phyloP scores from a whole-genome alignment of 768 basidiomycete genomes.

The Leccinum longicurvipes region DNA sequence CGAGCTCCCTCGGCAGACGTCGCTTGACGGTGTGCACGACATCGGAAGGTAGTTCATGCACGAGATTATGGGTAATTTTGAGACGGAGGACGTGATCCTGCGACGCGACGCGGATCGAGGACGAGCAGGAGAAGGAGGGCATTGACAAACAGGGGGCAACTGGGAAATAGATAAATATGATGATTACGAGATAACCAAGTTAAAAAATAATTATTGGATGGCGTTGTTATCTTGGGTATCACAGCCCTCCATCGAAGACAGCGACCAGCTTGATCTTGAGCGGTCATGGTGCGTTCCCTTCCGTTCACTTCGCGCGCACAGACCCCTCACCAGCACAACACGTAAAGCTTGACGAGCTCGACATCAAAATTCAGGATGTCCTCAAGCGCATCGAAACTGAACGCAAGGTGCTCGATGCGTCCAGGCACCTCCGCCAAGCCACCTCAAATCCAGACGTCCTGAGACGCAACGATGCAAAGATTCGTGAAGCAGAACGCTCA shows the following conservation, averaged over 20 bases:
- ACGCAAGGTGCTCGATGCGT: constrained; percentile 88
- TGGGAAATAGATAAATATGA: constrained; percentile 8
- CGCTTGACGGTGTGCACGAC: constrained; percentile 29
- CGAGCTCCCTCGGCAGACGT: constrained; percentile 35
- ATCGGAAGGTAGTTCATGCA: constrained; percentile 31
- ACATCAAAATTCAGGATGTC: constrained; percentile 92
- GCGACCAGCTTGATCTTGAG: constrained; percentile 23
- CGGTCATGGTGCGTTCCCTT: constrained; percentile 30
- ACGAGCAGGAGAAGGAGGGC: constrained; percentile 31
- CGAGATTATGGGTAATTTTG: constrained; percentile 44
- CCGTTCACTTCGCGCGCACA: constrained; percentile 7
- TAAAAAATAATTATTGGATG: background rate
- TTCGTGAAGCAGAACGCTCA: constrained; percentile 80
- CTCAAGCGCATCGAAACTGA: constrained; percentile 88
- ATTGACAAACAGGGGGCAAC: constrained; percentile 15
- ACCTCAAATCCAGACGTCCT: constrained; percentile 86
- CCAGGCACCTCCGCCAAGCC: constrained; percentile 72
- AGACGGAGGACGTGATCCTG: constrained; percentile 45
- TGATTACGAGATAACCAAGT: constrained; percentile 30
- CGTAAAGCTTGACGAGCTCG: constrained; percentile 55
- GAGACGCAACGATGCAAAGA: constrained; percentile 76
- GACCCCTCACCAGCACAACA: constrained; percentile 1
- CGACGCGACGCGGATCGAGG: constrained; percentile 41
- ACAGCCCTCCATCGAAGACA: constrained; percentile 18
- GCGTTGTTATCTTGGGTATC: constrained; percentile 25